phyloP scores from a whole-genome alignment of 2,329 filamentous ascomycete genomes.

The Ceratocystis cacaofunesta region DNA sequence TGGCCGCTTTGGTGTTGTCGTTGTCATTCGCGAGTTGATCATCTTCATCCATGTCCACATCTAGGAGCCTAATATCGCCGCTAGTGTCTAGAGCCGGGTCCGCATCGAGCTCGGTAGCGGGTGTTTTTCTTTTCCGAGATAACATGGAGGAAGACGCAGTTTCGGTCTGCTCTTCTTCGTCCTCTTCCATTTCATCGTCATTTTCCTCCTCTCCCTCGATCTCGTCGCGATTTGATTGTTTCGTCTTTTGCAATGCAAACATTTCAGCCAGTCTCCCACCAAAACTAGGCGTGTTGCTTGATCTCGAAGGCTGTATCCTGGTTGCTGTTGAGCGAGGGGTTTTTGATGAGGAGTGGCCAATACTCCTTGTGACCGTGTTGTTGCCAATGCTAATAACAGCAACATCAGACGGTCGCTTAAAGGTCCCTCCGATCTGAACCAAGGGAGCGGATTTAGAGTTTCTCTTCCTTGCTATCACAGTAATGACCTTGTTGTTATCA shows the following conservation, averaged over 20 bases:
- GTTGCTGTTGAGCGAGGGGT: background rate
- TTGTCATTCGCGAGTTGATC: background rate
- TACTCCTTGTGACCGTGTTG: conserved; percentile 48
- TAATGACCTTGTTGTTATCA: conserved; percentile 6
- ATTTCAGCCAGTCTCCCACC: conserved; percentile 31
- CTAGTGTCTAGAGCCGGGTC: background rate
- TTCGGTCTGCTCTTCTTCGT: conserved; percentile 33
- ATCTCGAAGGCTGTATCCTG: background rate
- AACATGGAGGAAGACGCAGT: conserved; percentile 21
- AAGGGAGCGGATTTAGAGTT: background rate
- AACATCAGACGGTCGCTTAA: conserved; percentile 46
- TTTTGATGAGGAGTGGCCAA: conserved; percentile 30
- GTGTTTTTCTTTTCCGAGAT: conserved; percentile 7
- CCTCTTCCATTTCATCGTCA: conserved; percentile 19
- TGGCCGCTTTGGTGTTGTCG: background rate
- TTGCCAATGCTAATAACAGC: conserved; percentile 64
- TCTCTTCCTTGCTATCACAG: background rate
- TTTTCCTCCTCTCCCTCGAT: conserved; percentile 22
- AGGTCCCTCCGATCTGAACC: background rate
- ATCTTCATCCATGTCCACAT: background rate
- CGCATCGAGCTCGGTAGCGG: conserved; percentile 1
- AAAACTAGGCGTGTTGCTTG: conserved; percentile 26
- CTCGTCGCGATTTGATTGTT: conserved; percentile 12
- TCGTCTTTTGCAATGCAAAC: conserved; percentile 26
- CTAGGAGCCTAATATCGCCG: conserved; percentile 8